These are phyloP conservation scores for Penicillium samsonianum DNA, from an alignment of 495 filamentous ascomycete species.

Conservation along the genomic window DNA sequence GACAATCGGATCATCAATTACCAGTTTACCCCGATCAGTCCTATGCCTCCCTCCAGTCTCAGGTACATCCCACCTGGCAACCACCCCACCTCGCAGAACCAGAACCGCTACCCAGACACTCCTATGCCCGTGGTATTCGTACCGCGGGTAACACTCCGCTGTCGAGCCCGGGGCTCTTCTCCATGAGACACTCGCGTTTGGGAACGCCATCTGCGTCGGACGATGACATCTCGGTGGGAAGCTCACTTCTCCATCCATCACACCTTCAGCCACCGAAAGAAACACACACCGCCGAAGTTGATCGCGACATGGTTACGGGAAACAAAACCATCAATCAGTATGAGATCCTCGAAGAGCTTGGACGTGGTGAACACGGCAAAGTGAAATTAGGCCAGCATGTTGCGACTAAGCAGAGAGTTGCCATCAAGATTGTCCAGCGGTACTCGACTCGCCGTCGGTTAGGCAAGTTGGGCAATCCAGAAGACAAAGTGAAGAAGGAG, in stretches of 20 bases:
- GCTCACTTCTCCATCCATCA: slow-evolving; percentile 65
- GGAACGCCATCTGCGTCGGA: slow-evolving; percentile 49
- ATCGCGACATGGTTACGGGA: slow-evolving; percentile 81
- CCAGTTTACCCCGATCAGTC: slow-evolving; percentile 57
- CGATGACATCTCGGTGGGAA: slow-evolving; percentile 48
- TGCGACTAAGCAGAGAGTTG: slow-evolving; percentile 76
- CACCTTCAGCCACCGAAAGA: slow-evolving; percentile 64
- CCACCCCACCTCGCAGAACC: slow-evolving; percentile 38
- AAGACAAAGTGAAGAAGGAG: slow-evolving; percentile 94
- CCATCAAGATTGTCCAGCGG: slow-evolving; percentile 98
- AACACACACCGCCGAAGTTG: slow-evolving; percentile 86
- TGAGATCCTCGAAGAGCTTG: slow-evolving; percentile 93
- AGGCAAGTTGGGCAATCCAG: slow-evolving; percentile 72
- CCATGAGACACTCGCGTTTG: slow-evolving; percentile 47
- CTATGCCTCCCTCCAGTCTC: slow-evolving; percentile 52
- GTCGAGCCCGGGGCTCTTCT: slow-evolving; percentile 68
- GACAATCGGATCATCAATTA: slow-evolving; percentile 42
- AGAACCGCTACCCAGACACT: slow-evolving; percentile 36
- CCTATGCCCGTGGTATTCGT: slow-evolving; percentile 34
- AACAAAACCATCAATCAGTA: slow-evolving; percentile 97
- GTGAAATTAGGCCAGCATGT: slow-evolving; percentile 89
- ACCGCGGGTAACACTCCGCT: slow-evolving; percentile 67
- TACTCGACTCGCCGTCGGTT: slow-evolving; percentile 88
- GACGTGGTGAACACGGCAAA: slow-evolving; percentile 93
- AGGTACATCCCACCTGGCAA: slow-evolving; percentile 49